Percentiles rank a stretch among this genome's conserved stretches.
Evolutionary conservation across 78 protist genomes (phyloP).

Genomic region (Dictyostelium brefeldianum): DNA sequence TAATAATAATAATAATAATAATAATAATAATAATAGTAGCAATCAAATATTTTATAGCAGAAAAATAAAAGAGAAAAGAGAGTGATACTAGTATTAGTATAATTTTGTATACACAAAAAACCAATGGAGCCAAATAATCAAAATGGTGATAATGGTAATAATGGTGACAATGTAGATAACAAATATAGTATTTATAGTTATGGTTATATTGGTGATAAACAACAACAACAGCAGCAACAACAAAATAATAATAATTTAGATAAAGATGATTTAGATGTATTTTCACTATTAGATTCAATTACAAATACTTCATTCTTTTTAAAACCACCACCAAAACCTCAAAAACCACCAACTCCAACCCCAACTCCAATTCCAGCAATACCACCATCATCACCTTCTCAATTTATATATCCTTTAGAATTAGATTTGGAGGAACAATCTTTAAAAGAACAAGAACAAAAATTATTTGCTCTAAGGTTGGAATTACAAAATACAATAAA

Average conservation of each 20-base stretch:
- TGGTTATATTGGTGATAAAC: neutral
- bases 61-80: no score
- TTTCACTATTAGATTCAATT: neutral
- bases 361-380: neutral
- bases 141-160: neutral
- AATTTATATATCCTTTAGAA: neutral
- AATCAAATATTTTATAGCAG: no score
- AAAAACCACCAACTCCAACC: neutral
- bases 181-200: conserved; percentile 4
- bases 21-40: no score
- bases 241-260: conserved; percentile 2
- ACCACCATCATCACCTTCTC: neutral
- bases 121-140: neutral
- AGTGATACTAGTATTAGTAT: no score
- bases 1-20: no score
- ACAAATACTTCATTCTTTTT: neutral
- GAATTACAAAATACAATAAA: neutral
- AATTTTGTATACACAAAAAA: neutral
- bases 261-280: neutral
- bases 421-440: neutral
- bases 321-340: conserved; percentile 2
- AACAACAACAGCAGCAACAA: no score
- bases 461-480: neutral
- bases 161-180: neutral
- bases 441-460: conserved; percentile 13